Percentiles rank a stretch among this genome's conserved stretches.
Evolutionary conservation across 495 filamentous ascomycete species (phyloP).

Genomic region (Trichoderma reesei): DNA sequence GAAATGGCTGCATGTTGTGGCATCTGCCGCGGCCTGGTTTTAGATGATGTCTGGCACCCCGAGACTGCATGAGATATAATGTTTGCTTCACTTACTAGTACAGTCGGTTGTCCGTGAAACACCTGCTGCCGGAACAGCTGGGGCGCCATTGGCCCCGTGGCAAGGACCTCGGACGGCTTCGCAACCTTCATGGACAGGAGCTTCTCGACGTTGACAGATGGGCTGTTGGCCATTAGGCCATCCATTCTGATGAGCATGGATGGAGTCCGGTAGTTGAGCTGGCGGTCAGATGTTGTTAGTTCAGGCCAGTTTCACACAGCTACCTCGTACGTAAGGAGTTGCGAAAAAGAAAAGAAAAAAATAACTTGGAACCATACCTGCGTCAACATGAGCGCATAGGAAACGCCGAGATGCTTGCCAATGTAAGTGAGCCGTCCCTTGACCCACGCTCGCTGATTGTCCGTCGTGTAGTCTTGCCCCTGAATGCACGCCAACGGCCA

Average conservation of each 20-base stretch:
- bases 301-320: not conserved
- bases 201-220: conserved; percentile 27
- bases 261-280: conserved; percentile 40
- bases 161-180: conserved; percentile 17
- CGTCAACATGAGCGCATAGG: conserved; percentile 37
- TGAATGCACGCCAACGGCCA: conserved; percentile 33
- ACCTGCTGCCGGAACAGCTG: not conserved
- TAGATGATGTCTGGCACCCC: no score
- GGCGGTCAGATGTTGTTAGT: not conserved
- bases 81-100: conserved; percentile 20
- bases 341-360: not conserved
- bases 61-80: no score
- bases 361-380: conserved; percentile 20
- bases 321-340: conserved; percentile 1
- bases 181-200: conserved; percentile 17
- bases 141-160: not conserved
- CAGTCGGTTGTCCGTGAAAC: conserved; percentile 14
- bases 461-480: conserved; percentile 39
- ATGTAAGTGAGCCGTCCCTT: conserved; percentile 37
- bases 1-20: conserved; percentile 19
- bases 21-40: not conserved
- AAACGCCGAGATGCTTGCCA: conserved; percentile 35
- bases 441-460: conserved; percentile 38
- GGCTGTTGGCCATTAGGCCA: conserved; percentile 25
- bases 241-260: conserved; percentile 45